Conservation (phyloP, 371 early-diverging fungal species). For the Batkoa obscura region DNA sequence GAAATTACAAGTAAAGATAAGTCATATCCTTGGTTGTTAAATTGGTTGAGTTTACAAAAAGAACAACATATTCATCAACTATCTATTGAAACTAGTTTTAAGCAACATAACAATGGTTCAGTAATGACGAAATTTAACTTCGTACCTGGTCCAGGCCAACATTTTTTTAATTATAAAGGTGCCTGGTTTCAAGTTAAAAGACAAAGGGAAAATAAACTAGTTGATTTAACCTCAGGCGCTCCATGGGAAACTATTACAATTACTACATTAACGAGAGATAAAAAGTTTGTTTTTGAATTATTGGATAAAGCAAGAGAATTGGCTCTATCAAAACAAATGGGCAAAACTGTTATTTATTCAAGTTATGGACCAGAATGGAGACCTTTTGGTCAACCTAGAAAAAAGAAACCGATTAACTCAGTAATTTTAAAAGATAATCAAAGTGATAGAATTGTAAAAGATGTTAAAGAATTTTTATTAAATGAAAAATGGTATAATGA, state of each 20-base stretch:
- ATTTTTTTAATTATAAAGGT: slow-evolving; percentile 59
- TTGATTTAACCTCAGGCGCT: slow-evolving; percentile 71
- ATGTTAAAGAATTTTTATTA: slow-evolving; percentile 67
- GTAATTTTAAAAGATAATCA: slow-evolving; percentile 74
- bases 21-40: slow-evolving; percentile 80
- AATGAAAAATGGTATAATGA: slow-evolving; percentile 90
- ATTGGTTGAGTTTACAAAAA: slow-evolving; percentile 65
- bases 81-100: slow-evolving; percentile 71
- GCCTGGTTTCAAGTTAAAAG: slow-evolving; percentile 79
- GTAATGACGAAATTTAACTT: slow-evolving; percentile 62
- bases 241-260: slow-evolving; percentile 92
- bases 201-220: slow-evolving; percentile 63
- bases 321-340: slow-evolving; percentile 73
- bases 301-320: slow-evolving; percentile 63
- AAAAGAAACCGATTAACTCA: slow-evolving; percentile 55
- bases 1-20: slow-evolving; percentile 91
- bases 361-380: slow-evolving; percentile 93
- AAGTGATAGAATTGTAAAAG: slow-evolving; percentile 50
- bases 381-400: slow-evolving; percentile 87
- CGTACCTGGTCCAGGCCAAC: slow-evolving; percentile 85
- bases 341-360: slow-evolving; percentile 88
- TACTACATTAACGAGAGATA: slow-evolving; percentile 70
- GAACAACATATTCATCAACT: slow-evolving; percentile 43
- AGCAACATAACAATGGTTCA: slow-evolving; percentile 81
- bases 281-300: slow-evolving; percentile 46